Percentiles rank a stretch among this genome's conserved stretches.
Evolutionary conservation across 75 land plant species (phyloP).

Genomic region (Pseudotsuga menziesii): DNA sequence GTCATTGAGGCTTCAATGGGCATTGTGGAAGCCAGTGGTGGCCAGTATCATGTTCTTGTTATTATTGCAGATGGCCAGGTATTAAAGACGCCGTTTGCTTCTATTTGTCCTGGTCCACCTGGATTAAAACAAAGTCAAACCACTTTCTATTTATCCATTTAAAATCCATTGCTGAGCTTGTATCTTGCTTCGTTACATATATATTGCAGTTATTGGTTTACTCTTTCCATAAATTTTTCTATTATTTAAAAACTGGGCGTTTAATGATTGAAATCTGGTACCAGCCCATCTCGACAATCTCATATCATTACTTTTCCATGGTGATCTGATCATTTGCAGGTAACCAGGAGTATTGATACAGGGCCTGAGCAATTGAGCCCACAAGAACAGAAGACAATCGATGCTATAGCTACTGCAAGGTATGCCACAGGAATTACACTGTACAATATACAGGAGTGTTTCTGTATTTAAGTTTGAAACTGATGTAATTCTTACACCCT

Average conservation of each 20-base stretch:
- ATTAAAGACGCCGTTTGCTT: neutral
- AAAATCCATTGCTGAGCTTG: neutral
- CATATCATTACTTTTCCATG: neutral
- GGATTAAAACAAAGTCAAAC: neutral
- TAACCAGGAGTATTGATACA: neutral
- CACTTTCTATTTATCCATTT: neutral
- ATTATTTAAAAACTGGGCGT: neutral
- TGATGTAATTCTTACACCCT: too few relatives aligned
- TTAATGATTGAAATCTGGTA: neutral
- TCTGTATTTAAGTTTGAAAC: too few relatives aligned
- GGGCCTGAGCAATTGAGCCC: constrained; percentile 48
- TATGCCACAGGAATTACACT: constrained; percentile 2
- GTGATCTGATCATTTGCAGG: neutral
- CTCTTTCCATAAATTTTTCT: neutral
- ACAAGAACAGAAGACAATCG: constrained; percentile 72
- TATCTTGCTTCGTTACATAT: neutral
- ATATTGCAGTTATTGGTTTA: too few relatives aligned
- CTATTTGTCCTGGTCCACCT: neutral
- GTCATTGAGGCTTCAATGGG: constrained; percentile 70
- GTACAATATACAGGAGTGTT: too few relatives aligned
- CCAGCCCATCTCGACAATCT: neutral
- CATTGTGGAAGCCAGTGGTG: constrained; percentile 82
- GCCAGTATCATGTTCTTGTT: constrained; percentile 88
- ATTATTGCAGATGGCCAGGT: constrained; percentile 87
- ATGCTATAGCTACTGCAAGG: constrained; percentile 88